phyloP scores from a whole-genome alignment of 2,329 filamentous ascomycete species.

The Neofusicoccum umdonicola region DNA sequence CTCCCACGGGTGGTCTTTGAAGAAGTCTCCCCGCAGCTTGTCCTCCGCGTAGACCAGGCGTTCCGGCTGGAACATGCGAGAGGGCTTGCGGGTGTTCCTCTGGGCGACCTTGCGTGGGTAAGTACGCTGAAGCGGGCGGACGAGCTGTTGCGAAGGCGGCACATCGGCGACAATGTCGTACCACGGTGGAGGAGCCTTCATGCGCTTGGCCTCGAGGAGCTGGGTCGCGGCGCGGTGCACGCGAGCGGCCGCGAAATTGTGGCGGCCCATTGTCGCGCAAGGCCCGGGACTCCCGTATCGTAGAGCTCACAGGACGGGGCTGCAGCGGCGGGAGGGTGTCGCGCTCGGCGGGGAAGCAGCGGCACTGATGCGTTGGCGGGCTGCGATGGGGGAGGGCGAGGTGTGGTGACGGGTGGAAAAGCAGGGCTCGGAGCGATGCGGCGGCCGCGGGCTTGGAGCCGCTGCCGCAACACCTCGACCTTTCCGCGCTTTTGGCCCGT shows the following conservation, averaged over 20 bases:
- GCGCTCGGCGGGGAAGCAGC: not conserved
- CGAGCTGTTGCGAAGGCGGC: conserved; percentile 59
- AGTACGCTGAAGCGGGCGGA: conserved; percentile 49
- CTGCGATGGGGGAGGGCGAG: not conserved
- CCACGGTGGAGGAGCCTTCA: conserved; percentile 54
- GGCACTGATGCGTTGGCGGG: not conserved
- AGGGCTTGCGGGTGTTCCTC: conserved; percentile 60
- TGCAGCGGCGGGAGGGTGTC: not conserved
- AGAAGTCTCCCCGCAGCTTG: conserved; percentile 75
- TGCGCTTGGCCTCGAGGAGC: conserved; percentile 41
- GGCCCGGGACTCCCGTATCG: conserved; percentile 18
- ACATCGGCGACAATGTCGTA: conserved; percentile 55
- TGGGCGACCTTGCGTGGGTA: conserved; percentile 24
- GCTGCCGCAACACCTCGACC: not conserved
- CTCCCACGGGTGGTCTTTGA: conserved; percentile 95
- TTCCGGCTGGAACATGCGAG: conserved; percentile 77
- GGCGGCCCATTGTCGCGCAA: conserved; percentile 49
- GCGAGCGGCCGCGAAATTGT: conserved; percentile 51
- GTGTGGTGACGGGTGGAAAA: not conserved
- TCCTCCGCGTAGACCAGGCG: conserved; percentile 81
- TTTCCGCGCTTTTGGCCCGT: not conserved
- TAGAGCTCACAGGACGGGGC: not conserved
- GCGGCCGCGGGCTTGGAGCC: not conserved
- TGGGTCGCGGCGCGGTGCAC: conserved; percentile 53
- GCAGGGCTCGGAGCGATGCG: not conserved